phyloP scores from a whole-genome alignment of 1,284 basidiomycete species.

The Moesziomyces sp. region DNA sequence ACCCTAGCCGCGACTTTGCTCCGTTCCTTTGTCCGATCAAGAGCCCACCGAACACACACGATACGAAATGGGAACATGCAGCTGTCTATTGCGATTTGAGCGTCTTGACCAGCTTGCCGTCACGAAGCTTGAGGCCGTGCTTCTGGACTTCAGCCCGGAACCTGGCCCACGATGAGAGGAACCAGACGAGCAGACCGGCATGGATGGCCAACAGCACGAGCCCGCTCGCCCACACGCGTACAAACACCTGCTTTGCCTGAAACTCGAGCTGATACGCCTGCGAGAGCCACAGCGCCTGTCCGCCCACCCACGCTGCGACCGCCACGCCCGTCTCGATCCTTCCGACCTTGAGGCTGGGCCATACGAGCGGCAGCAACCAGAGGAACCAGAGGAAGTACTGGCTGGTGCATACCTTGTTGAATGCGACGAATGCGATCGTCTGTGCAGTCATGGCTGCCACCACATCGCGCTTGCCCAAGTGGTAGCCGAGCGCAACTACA shows the following conservation, averaged over 20 bases:
- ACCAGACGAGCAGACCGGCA: conserved; percentile 37
- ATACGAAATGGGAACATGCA: background rate
- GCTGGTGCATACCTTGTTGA: conserved; percentile 98
- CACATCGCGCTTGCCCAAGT: conserved; percentile 74
- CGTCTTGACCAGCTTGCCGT: conserved; percentile 19
- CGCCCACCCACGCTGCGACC: conserved; percentile 78
- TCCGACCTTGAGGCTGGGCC: conserved; percentile 73
- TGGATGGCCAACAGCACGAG: conserved; percentile 53
- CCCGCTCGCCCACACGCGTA: conserved; percentile 55
- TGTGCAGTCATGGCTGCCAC: conserved; percentile 90
- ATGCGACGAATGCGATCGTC: conserved; percentile 87
- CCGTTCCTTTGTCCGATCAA: too few species aligned
- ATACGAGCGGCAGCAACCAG: conserved; percentile 84
- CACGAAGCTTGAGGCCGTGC: conserved; percentile 14
- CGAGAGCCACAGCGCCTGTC: conserved; percentile 66
- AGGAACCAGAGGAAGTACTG: conserved; percentile 99
- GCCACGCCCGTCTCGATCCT: conserved; percentile 21
- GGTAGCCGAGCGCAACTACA: conserved; percentile 76
- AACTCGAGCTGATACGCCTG: conserved; percentile 66
- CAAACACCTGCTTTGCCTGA: conserved; percentile 55
- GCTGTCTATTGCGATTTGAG: conserved; percentile 25
- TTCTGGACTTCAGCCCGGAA: conserved; percentile 32
- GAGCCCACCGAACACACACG: background rate
- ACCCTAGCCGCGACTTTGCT: too few species aligned
- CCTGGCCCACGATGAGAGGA: conserved; percentile 52